A percentile compares a stretch with the other conserved stretches of the same genome.
phyloP scores from a whole-genome alignment of 2,329 filamentous ascomycete genomes.

The Trichophyton schoenleinii region DNA sequence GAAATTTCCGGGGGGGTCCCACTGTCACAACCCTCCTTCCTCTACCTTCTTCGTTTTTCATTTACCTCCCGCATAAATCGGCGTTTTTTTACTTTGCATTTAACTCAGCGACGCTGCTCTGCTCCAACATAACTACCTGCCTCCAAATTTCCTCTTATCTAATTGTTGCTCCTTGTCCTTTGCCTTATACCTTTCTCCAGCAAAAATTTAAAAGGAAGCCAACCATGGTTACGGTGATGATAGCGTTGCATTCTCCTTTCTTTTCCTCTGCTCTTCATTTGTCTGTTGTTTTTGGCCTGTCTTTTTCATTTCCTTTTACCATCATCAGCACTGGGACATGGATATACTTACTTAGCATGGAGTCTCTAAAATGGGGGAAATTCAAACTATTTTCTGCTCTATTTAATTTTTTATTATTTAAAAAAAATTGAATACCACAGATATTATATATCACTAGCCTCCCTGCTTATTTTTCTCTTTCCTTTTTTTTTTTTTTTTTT shows the following conservation, averaged over 20 bases:
- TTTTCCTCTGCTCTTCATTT: neutral
- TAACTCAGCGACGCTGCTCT: too few species aligned
- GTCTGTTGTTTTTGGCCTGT: neutral
- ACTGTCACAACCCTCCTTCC: neutral
- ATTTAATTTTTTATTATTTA: neutral
- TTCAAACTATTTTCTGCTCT: neutral
- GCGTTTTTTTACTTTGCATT: too few species aligned
- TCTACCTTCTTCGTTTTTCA: neutral
- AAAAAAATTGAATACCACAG: too few species aligned
- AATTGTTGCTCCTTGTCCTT: neutral
- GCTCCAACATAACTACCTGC: too few species aligned
- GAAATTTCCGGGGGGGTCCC: neutral
- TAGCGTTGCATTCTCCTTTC: neutral
- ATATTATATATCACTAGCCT: neutral
- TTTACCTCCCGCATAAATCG: neutral
- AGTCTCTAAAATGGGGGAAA: neutral
- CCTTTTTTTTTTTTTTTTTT: neutral
- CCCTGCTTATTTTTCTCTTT: neutral
- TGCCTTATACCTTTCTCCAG: neutral
- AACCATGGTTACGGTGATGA: neutral
- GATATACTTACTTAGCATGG: neutral
- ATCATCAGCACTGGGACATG: neutral
- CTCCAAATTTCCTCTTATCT: too few species aligned
- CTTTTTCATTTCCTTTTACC: neutral
- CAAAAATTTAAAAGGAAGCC: slow-evolving; percentile 2